Percentiles rank a stretch among this genome's conserved stretches.
Evolutionary conservation across 192 early-diverging fungal genomes (phyloP).

Genomic region (Irineochytrium annulatum): DNA sequence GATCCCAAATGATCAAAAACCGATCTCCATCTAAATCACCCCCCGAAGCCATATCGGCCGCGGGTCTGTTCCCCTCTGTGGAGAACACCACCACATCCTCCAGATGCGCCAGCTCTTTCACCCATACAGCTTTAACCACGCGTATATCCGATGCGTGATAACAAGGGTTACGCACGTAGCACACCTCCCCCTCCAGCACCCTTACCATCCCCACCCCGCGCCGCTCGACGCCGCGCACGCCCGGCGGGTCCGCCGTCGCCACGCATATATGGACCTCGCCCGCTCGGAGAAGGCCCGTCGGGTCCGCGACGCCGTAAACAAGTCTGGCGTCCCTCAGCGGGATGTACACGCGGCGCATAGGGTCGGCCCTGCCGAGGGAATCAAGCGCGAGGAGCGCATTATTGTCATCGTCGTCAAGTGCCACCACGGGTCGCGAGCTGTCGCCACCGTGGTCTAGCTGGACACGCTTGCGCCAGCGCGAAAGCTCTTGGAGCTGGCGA

Average conservation of each 20-base stretch:
- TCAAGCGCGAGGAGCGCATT: no score
- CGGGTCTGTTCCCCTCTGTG: slow-evolving; percentile 10
- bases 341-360: slow-evolving; percentile 6
- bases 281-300: slow-evolving; percentile 1
- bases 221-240: not conserved
- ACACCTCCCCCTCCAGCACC: slow-evolving; percentile 17
- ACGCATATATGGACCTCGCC: no score
- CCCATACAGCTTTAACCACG: slow-evolving; percentile 17
- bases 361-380: not conserved
- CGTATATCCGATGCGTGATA: slow-evolving; percentile 34
- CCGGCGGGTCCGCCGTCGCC: no score
- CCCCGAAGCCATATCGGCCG: slow-evolving; percentile 15
- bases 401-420: not conserved
- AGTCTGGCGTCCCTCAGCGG: slow-evolving; percentile 10
- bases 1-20: slow-evolving; percentile 29
- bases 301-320: slow-evolving; percentile 24
- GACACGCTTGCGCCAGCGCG: slow-evolving; percentile 5
- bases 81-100: slow-evolving; percentile 21
- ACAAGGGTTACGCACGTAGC: slow-evolving; percentile 21
- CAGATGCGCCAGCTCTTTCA: slow-evolving; percentile 2
- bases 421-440: no score
- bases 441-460: not conserved
- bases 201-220: not conserved
- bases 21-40: slow-evolving; percentile 32
- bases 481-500: slow-evolving; percentile 3